Conservation (phyloP, 2,329 filamentous ascomycete genomes). For the Aureobasidium sp. region DNA sequence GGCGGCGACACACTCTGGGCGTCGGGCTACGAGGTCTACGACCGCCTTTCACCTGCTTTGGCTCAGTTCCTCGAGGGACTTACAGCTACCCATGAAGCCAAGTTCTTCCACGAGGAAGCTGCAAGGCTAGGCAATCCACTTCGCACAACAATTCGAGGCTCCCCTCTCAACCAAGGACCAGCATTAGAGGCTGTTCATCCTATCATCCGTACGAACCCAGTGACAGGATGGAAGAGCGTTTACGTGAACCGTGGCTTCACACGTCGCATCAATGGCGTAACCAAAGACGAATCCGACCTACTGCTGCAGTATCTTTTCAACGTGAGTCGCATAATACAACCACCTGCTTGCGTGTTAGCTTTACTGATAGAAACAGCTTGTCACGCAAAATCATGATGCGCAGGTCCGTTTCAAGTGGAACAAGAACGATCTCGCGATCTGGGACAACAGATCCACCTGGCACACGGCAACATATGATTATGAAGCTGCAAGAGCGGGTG, state of each 20-base stretch:
- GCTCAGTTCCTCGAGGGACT: slow-evolving; percentile 48
- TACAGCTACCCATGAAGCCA: slow-evolving; percentile 34
- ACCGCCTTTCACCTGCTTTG: slow-evolving; percentile 46
- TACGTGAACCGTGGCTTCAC: slow-evolving; percentile 53
- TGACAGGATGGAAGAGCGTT: slow-evolving; percentile 53
- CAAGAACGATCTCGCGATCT: slow-evolving; percentile 56
- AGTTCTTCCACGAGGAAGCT: slow-evolving; percentile 42
- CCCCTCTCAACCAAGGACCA: slow-evolving; percentile 25
- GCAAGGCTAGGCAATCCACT: slow-evolving; percentile 40
- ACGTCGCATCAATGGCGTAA: slow-evolving; percentile 49
- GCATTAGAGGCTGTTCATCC: slow-evolving; percentile 46
- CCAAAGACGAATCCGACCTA: slow-evolving; percentile 25
- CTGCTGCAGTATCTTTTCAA: slow-evolving; percentile 13
- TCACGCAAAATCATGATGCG: slow-evolving; percentile 54
- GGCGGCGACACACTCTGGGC: slow-evolving; percentile 34
- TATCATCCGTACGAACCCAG: slow-evolving; percentile 50
- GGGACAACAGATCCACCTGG: slow-evolving; percentile 42
- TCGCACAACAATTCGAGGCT: slow-evolving; percentile 44
- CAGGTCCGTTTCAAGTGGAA: slow-evolving; percentile 60
- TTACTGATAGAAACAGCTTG: slow-evolving; percentile 30
- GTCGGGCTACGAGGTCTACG: slow-evolving; percentile 49
- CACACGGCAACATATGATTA: slow-evolving; percentile 13
- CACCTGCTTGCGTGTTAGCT: background rate
- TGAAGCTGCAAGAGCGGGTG: slow-evolving; percentile 12
- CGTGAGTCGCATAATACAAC: background rate